A percentile compares a stretch with the other conserved stretches of the same genome.
Evolutionary conservation across 1,284 basidiomycete species (phyloP).

Genomic region (Irpex rosettiformis): DNA sequence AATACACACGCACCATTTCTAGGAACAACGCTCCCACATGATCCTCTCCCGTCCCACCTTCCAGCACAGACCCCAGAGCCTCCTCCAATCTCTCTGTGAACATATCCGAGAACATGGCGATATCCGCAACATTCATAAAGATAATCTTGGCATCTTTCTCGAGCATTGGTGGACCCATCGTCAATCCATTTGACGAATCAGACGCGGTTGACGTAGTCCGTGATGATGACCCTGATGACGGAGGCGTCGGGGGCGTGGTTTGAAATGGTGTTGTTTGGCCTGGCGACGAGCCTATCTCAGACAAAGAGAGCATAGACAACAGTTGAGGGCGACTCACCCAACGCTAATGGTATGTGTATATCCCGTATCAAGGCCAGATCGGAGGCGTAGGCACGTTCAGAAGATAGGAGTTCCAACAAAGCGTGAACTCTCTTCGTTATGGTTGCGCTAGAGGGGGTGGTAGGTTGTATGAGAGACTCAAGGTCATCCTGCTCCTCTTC

Average conservation of each 20-base stretch:
- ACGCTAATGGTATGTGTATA: constrained; percentile 76
- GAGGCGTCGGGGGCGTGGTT: constrained; percentile 27
- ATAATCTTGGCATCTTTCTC: constrained; percentile 70
- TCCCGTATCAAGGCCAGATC: constrained; percentile 85
- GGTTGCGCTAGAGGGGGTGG: constrained; percentile 11
- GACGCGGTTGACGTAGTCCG: constrained; percentile 55
- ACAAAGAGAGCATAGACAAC: no score
- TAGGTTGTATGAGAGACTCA: background rate
- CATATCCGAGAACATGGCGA: constrained; percentile 68
- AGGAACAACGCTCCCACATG: constrained; percentile 78
- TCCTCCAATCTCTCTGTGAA: constrained; percentile 57
- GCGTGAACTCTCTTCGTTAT: constrained; percentile 79
- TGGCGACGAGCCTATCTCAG: constrained; percentile 9
- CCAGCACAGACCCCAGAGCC: constrained; percentile 50
- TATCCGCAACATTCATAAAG: constrained; percentile 77
- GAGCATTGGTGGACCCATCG: constrained; percentile 60
- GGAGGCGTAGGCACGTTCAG: constrained; percentile 84
- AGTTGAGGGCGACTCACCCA: constrained; percentile 40
- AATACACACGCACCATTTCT: constrained; percentile 48
- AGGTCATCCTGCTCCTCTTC: background rate
- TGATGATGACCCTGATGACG: constrained; percentile 38
- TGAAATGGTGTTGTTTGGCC: constrained; percentile 30
- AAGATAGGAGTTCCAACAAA: constrained; percentile 78
- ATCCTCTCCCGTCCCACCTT: constrained; percentile 61
- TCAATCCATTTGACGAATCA: constrained; percentile 42